A percentile compares a stretch with the other conserved stretches of the same genome.
Evolutionary conservation across 306 rosid species (phyloP).

Genomic region (Cucurbita moschata): DNA sequence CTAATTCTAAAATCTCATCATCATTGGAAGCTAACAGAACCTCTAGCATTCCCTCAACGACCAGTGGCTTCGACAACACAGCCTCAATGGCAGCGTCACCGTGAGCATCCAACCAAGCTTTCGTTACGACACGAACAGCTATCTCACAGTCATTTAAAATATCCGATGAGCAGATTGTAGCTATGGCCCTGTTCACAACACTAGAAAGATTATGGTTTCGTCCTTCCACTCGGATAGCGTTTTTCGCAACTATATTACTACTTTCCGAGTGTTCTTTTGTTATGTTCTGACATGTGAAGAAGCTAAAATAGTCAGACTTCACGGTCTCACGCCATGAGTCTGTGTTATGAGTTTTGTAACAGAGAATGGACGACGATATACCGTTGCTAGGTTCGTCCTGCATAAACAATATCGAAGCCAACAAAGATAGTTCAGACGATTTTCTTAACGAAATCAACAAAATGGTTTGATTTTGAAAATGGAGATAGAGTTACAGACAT

Average conservation of each 20-base stretch:
- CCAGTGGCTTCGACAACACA: constrained; percentile 35
- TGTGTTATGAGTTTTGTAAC: constrained; percentile 16
- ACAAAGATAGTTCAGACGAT: not conserved
- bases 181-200: constrained; percentile 32
- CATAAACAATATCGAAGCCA: constrained; percentile 6
- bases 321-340: constrained; percentile 22
- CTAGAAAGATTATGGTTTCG: constrained; percentile 24
- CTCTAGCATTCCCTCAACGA: constrained; percentile 60
- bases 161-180: constrained; percentile 41
- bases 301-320: constrained; percentile 32
- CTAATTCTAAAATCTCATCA: constrained; percentile 59
- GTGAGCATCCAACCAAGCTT: constrained; percentile 58
- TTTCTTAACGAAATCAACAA: constrained; percentile 4
- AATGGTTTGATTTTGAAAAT: not conserved
- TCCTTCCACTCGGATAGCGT: constrained; percentile 16
- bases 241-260: constrained; percentile 19
- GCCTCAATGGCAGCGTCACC: constrained; percentile 40
- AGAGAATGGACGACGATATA: constrained; percentile 24
- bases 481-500: constrained; percentile 27
- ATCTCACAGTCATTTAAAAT: constrained; percentile 43
- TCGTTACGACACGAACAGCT: constrained; percentile 43
- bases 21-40: constrained; percentile 55
- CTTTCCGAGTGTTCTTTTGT: constrained; percentile 27
- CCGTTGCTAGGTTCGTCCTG: constrained; percentile 27
- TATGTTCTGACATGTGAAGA: constrained; percentile 39